Evolutionary conservation across 2,329 filamentous ascomycete species (phyloP).

Genomic region (Nothophoma quercina): DNA sequence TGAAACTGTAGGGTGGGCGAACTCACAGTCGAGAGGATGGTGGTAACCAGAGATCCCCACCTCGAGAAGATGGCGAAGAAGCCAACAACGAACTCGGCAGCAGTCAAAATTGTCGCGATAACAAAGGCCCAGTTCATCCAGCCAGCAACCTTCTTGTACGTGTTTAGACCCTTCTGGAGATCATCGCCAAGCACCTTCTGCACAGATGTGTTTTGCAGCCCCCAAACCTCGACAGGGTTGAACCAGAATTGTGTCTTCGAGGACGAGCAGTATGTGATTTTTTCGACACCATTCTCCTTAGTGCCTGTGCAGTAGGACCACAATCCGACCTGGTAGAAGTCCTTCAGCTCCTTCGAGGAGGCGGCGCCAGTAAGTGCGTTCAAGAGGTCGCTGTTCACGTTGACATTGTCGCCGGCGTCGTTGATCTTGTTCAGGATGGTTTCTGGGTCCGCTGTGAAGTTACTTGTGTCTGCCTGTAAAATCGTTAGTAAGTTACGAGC

Average conservation of each 20-base stretch:
- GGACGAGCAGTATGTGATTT: slow-evolving; percentile 70
- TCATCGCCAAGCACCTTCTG: slow-evolving; percentile 67
- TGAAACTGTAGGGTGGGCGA: slow-evolving; percentile 15
- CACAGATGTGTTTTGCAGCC: slow-evolving; percentile 63
- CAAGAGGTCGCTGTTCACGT: slow-evolving; percentile 51
- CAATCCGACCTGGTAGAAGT: slow-evolving; percentile 81
- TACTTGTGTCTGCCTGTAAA: slow-evolving; percentile 47
- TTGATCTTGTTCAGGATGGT: slow-evolving; percentile 41
- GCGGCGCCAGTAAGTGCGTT: slow-evolving; percentile 50
- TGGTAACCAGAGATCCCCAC: slow-evolving; percentile 82
- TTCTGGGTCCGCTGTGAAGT: slow-evolving; percentile 63
- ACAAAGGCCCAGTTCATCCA: slow-evolving; percentile 87
- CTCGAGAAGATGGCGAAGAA: slow-evolving; percentile 84
- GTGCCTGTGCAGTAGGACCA: slow-evolving; percentile 84
- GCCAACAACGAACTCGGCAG: slow-evolving; percentile 76
- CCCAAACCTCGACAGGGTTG: slow-evolving; percentile 72
- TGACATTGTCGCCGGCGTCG: slow-evolving; percentile 33
- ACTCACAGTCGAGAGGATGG: slow-evolving; percentile 74
- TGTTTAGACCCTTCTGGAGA: slow-evolving; percentile 71
- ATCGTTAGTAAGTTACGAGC: slow-evolving; percentile 21
- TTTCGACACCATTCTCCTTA: slow-evolving; percentile 59
- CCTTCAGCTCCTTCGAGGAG: slow-evolving; percentile 62
- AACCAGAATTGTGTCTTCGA: slow-evolving; percentile 79
- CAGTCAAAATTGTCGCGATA: slow-evolving; percentile 73
- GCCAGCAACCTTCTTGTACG: slow-evolving; percentile 76